Base-by-base conservation (phyloP, 495 filamentous ascomycete genomes). In the Penicillium cinerascens region DNA sequence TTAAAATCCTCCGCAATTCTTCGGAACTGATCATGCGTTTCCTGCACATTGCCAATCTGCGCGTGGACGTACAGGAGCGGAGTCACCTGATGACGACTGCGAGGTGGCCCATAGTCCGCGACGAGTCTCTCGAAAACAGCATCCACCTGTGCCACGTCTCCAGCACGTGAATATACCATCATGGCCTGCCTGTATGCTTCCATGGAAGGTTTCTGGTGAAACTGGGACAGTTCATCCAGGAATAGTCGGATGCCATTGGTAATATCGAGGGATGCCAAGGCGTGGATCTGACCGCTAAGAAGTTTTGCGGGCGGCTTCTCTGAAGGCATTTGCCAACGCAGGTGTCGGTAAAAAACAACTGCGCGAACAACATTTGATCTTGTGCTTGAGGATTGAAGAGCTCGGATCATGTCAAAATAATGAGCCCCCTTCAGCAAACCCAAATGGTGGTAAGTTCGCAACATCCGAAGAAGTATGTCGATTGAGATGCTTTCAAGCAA, bases 1-100 rank as follows among this genome's bases (percentile, higher is more conserved):
- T 74, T 69, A 50, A 83, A 82, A 42, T 81, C 75, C 2, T 66
- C 60, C 11, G 64, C 55, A 2, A 89, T 75, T 9, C 80, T 70
- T 22, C 82, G 42, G 44, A 96, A 91, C 45, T 85, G 78, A 9
- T 69, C 60, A 3, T 72, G 58, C 10, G 85, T 82, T 35, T 80
- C 76, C 17, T 67, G 52, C 1, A 85, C 64, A 47, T 95, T 81
- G 0, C 82, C 86, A 45, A 78, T 68, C 23, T 77, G 75, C 4
- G 88, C 84, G 65, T 92, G 77, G 4, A 84, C 85, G 43, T 84
- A 73, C 29, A 95, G 77, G 15, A 89, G 64, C 8, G 76, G 75
- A 20, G 64, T 72, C 16, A 78, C 62, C 45, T 71, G 59, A 52
- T 44, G 66, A 22, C 56, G 65, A 53, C 51, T 59, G 16, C 46